Conservation (phyloP, 441 rosid species). For the Syzygium syzygioides region DNA sequence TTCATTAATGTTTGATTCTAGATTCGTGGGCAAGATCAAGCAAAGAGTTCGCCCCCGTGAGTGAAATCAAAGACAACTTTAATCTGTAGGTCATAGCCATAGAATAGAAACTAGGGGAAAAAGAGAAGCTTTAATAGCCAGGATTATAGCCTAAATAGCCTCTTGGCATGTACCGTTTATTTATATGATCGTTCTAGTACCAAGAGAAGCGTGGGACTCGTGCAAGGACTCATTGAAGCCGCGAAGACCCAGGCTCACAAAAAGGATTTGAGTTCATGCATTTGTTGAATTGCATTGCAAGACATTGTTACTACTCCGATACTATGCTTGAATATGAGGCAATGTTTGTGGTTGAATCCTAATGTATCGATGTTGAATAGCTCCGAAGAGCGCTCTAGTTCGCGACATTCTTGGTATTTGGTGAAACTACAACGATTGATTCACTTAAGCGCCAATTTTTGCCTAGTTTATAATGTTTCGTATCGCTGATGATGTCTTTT, state of each 20-base stretch:
- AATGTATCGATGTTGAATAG: background rate
- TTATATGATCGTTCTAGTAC: background rate
- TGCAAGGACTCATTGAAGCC: background rate
- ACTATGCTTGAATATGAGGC: background rate
- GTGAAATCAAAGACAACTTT: background rate
- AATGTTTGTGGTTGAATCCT: background rate
- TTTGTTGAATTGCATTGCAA: background rate
- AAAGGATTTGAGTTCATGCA: background rate
- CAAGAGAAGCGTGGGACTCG: background rate
- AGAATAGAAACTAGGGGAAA: background rate
- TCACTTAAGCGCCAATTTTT: background rate
- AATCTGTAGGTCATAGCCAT: background rate
- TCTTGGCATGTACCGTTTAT: background rate
- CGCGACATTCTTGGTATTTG: background rate
- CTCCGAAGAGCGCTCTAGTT: background rate
- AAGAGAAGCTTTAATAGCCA: background rate
- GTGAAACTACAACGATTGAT: background rate
- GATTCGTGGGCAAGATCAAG: background rate
- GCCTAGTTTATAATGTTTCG: background rate
- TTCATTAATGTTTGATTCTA: background rate
- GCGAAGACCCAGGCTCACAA: background rate
- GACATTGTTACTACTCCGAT: background rate
- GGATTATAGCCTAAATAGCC: background rate
- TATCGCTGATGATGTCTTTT: background rate
- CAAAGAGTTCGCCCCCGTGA: background rate